A percentile compares a stretch with the other conserved stretches of the same genome.
These are phyloP conservation scores for Spiromastix sp. DNA, from an alignment of 2,329 filamentous ascomycete genomes.

Conservation along the genomic window DNA sequence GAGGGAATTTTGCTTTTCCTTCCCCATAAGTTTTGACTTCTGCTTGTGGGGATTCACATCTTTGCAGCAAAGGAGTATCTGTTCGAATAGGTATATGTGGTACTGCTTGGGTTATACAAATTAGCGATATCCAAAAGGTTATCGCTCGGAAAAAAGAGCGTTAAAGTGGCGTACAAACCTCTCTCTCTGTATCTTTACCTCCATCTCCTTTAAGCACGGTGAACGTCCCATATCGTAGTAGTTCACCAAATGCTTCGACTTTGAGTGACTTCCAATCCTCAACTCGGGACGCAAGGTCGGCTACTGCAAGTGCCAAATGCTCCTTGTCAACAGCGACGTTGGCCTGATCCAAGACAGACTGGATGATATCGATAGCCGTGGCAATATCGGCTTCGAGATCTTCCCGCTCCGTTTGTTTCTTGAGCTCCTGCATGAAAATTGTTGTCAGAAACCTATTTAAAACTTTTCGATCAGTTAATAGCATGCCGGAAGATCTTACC, in stretches of 20 bases:
- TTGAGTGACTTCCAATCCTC: slow-evolving; percentile 96
- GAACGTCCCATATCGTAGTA: slow-evolving; percentile 82
- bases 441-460: not conserved
- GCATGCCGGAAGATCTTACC: slow-evolving; percentile 43
- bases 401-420: slow-evolving; percentile 71
- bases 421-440: slow-evolving; percentile 53
- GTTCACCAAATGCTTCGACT: slow-evolving; percentile 80
- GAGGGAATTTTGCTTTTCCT: slow-evolving; percentile 60
- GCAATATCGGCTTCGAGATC: slow-evolving; percentile 61
- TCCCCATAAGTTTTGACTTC: slow-evolving; percentile 54
- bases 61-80: slow-evolving; percentile 93
- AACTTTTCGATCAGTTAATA: not conserved
- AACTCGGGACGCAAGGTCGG: slow-evolving; percentile 70
- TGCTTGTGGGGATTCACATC: slow-evolving; percentile 78
- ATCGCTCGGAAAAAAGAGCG: too few relatives aligned
- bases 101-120: slow-evolving; percentile 62
- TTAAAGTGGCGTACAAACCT: too few relatives aligned
- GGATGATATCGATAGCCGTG: slow-evolving; percentile 69
- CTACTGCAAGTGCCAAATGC: slow-evolving; percentile 69
- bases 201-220: slow-evolving; percentile 71
- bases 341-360: slow-evolving; percentile 69
- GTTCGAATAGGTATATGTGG: slow-evolving; percentile 94
- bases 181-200: slow-evolving; percentile 82
- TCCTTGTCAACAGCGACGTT: slow-evolving; percentile 88
- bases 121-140: slow-evolving; percentile 3